Evolutionary conservation across 306 rosid species (phyloP).

Genomic region (Trifolium subterraneum): DNA sequence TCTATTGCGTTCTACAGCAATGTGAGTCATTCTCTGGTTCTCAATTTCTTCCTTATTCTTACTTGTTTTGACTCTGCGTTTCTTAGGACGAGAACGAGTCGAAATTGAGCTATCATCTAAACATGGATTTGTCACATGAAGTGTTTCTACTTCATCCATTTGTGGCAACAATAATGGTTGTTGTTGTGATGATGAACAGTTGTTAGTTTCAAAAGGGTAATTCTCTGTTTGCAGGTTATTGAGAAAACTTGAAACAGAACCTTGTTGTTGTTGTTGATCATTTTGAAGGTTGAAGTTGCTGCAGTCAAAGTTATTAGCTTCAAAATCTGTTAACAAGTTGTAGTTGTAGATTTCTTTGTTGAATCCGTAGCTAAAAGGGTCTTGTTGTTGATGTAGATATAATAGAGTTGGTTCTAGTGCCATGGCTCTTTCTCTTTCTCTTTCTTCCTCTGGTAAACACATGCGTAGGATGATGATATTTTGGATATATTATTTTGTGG

Average conservation of each 20-base stretch:
- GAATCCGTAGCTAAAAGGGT: slow-evolving; percentile 53
- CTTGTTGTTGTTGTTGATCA: slow-evolving; percentile 42
- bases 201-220: slow-evolving; percentile 20
- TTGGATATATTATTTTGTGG: too few relatives aligned
- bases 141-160: background rate
- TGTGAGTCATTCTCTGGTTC: slow-evolving; percentile 98
- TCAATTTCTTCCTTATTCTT: slow-evolving; percentile 92
- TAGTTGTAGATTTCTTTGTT: slow-evolving; percentile 59
- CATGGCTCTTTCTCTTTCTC: slow-evolving; percentile 50
- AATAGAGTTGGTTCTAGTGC: slow-evolving; percentile 77
- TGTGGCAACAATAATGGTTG: slow-evolving; percentile 41
- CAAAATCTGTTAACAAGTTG: slow-evolving; percentile 45
- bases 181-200: slow-evolving; percentile 36
- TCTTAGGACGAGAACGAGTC: slow-evolving; percentile 57
- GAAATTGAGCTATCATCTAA: slow-evolving; percentile 46
- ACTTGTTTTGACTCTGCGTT: slow-evolving; percentile 64
- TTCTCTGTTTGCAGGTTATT: slow-evolving; percentile 64
- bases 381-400: slow-evolving; percentile 53
- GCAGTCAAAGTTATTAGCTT: background rate
- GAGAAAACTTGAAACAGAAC: slow-evolving; percentile 44
- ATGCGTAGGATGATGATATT: slow-evolving; percentile 1
- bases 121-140: slow-evolving; percentile 41
- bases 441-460: slow-evolving; percentile 44
- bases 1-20: slow-evolving; percentile 93
- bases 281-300: slow-evolving; percentile 38